These are phyloP conservation scores for Vitellaria paradoxa DNA, from an alignment of 179 eudicot genomes.

Conservation along the genomic window DNA sequence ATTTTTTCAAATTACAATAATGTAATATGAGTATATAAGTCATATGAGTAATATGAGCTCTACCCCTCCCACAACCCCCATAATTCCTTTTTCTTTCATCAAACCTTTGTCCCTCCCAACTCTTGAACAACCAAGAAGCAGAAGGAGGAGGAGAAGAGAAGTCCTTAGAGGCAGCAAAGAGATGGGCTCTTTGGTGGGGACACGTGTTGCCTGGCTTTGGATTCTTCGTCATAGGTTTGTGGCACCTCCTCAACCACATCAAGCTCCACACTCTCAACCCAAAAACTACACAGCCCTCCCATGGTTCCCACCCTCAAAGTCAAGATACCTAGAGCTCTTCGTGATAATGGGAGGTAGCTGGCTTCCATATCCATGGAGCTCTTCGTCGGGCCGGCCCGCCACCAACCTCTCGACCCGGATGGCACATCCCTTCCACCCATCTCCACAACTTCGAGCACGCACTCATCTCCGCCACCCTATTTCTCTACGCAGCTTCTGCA, in stretches of 20 bases:
- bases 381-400: slow-evolving; percentile 59
- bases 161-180: not conserved
- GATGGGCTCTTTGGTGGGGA: slow-evolving; percentile 68
- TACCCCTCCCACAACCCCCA: too few relatives aligned
- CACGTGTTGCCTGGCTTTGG: slow-evolving; percentile 78
- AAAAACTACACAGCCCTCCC: slow-evolving; percentile 41
- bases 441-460: slow-evolving; percentile 86
- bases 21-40: too few relatives aligned
- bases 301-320: slow-evolving; percentile 32
- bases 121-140: too few relatives aligned
- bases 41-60: too few relatives aligned
- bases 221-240: slow-evolving; percentile 24
- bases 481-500: slow-evolving; percentile 54
- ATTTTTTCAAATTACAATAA: too few relatives aligned
- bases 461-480: slow-evolving; percentile 51
- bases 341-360: slow-evolving; percentile 48
- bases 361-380: slow-evolving; percentile 74
- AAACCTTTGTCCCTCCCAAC: too few relatives aligned
- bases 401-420: slow-evolving; percentile 73
- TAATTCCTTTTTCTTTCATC: too few relatives aligned
- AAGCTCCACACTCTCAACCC: slow-evolving; percentile 42
- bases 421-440: slow-evolving; percentile 80
- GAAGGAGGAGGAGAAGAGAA: too few relatives aligned
- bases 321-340: slow-evolving; percentile 55
- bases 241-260: slow-evolving; percentile 61